Percentiles rank a stretch among this genome's conserved stretches.
Conservation (phyloP, 345 rosid genomes). For the Noccaea bulbosa region DNA sequence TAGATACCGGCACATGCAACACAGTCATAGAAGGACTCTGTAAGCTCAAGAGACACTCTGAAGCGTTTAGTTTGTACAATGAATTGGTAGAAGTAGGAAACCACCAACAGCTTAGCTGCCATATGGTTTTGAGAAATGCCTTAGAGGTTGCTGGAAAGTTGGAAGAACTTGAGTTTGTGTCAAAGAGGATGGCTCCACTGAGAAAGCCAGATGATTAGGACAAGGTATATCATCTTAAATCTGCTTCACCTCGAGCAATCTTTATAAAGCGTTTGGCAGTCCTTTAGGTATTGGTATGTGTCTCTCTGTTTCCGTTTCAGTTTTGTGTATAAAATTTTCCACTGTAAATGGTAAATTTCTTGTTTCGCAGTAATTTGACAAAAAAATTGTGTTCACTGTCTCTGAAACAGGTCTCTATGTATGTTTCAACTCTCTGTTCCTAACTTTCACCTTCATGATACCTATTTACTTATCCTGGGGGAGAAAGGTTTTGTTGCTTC, state of each 20-base stretch:
- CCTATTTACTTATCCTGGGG: conserved; percentile 18
- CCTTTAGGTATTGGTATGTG: background rate
- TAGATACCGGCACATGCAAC: conserved; percentile 50
- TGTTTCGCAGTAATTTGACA: conserved; percentile 11
- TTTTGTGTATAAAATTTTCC: conserved; percentile 1
- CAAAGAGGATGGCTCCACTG: conserved; percentile 57
- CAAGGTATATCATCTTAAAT: conserved; percentile 8
- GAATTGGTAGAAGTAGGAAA: conserved; percentile 68
- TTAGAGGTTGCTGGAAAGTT: conserved; percentile 56
- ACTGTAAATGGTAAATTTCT: background rate
- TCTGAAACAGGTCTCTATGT: conserved; percentile 31
- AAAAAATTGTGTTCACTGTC: conserved; percentile 12
- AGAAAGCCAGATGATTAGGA: conserved; percentile 26
- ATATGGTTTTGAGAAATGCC: conserved; percentile 55
- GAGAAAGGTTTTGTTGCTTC: conserved; percentile 35
- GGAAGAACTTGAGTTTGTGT: conserved; percentile 64
- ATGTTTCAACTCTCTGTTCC: conserved; percentile 27
- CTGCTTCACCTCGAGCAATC: conserved; percentile 3
- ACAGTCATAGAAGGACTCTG: conserved; percentile 67
- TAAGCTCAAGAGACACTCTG: conserved; percentile 52
- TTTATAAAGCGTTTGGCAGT: background rate
- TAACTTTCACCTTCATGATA: conserved; percentile 41
- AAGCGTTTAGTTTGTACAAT: conserved; percentile 70
- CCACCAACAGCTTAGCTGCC: conserved; percentile 56
- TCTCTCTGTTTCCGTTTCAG: conserved; percentile 1